These are phyloP conservation scores for Cronartium quercuum DNA, from an alignment of 1,284 basidiomycete species.

Conservation along the genomic window DNA sequence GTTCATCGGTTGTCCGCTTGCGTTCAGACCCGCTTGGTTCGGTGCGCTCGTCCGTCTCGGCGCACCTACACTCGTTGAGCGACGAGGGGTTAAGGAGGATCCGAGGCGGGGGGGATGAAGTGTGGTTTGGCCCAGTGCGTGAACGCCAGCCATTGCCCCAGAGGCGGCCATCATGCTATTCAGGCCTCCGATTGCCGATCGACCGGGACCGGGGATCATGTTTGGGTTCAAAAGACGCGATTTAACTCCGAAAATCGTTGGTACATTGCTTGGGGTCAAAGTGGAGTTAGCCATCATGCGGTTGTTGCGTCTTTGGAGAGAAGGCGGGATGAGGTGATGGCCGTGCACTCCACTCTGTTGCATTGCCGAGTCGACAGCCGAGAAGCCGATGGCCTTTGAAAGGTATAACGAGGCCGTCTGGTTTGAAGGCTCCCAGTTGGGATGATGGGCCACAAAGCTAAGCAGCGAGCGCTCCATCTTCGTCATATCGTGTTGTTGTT, in stretches of 20 bases:
- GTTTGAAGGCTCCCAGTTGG: conserved; percentile 39
- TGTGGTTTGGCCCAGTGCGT: not conserved
- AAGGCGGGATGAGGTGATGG: not conserved
- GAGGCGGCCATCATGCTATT: not conserved
- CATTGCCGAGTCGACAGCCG: conserved; percentile 14
- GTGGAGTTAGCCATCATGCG: not conserved
- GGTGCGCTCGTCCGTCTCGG: not conserved
- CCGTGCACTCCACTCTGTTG: not conserved
- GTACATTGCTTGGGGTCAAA: not conserved
- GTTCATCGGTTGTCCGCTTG: not conserved
- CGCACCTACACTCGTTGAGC: not conserved
- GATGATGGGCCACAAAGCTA: conserved; percentile 38
- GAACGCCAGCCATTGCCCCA: not conserved
- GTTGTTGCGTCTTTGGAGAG: not conserved
- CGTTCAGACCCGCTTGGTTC: not conserved
- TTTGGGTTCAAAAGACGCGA: not conserved
- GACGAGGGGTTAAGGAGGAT: not conserved
- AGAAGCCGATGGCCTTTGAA: conserved; percentile 36
- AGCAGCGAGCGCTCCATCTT: conserved; percentile 36
- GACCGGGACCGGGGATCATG: not conserved
- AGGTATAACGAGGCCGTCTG: conserved; percentile 36
- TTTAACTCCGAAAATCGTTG: not conserved
- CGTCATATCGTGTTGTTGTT: conserved; percentile 16
- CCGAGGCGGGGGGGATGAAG: not conserved
- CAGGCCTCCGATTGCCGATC: too few relatives aligned